These are phyloP conservation scores for Acanthamoeba triangularis DNA, from an alignment of 208 protist species.

Conservation along the genomic window DNA sequence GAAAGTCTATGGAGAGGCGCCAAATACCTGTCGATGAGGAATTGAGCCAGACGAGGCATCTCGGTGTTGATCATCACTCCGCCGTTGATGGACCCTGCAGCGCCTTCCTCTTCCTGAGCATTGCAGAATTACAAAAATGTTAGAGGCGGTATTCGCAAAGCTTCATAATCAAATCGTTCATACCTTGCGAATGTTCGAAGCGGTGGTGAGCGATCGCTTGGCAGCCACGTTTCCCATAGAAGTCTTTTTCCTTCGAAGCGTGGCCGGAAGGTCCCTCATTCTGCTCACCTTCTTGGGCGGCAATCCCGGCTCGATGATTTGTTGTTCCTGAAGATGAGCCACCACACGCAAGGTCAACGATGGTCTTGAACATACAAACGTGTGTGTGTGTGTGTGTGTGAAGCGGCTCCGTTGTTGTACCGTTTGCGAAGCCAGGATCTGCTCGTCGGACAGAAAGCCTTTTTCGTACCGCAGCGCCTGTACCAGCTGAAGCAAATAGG, in stretches of 20 bases:
- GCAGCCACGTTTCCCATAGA: background rate
- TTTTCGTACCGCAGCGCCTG: slow-evolving; percentile 76
- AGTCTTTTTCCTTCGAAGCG: background rate
- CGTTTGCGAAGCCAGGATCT: slow-evolving; percentile 73
- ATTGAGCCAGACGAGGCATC: slow-evolving; percentile 16
- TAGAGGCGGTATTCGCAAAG: background rate
- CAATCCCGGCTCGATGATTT: background rate
- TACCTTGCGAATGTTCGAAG: background rate
- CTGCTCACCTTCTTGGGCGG: background rate
- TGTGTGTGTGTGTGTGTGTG: no score
- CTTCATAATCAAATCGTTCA: no score
- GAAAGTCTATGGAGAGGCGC: background rate
- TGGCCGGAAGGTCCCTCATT: background rate
- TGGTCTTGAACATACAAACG: no score
- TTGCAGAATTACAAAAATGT: background rate
- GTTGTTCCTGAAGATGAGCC: background rate
- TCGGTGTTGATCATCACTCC: background rate
- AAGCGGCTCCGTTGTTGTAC: slow-evolving; percentile 31
- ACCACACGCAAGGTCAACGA: background rate
- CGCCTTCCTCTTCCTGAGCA: background rate
- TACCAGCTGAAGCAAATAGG: slow-evolving; percentile 88
- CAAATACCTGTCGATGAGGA: slow-evolving; percentile 12
- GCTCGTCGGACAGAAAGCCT: slow-evolving; percentile 39
- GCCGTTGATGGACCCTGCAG: background rate
- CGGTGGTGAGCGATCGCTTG: background rate